Base-by-base conservation (phyloP, 2,329 filamentous ascomycete genomes). In the Phialocephala subalpina region DNA sequence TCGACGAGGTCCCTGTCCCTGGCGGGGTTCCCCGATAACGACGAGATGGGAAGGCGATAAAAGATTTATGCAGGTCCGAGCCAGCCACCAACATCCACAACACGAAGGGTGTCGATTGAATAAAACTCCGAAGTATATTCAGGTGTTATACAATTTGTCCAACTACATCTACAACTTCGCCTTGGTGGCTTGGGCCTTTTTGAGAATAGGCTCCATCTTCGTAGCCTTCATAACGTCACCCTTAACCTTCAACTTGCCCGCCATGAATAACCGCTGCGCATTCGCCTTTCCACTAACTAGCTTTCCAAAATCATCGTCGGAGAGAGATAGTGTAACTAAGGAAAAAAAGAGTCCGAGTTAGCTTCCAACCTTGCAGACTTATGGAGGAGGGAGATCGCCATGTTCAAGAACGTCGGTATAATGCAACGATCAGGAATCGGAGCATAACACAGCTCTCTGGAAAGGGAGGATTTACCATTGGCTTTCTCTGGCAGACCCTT, bases 171-270 rank as follows among this genome's bases (percentile, higher is more conserved):
- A 94, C 82, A 97, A 83, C 87, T 97, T 97, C 73, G 92, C 87
- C 86, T 93, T 92, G 75, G 83, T 85, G 35, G 68, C 61, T 83
- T 93, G 91, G 42, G 92, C 92, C 86, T 94, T 96, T 86, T 93
- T 94, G 71, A 97, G 83, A 75, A 98, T 91, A 47, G 93, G 92
- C 82, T 97, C 94, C 81, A 97, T 88, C 89, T 97, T 97, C 67
- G 94, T 97, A 42, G 96, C 92, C 88, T 97, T 97, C 95, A 98
- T 98, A 68, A 98, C 89, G 79, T 98, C 94, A 70, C 96, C 96
- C 88, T 94, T 97, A 78, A 98, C 88, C 92, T 98, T 99, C 77
- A 99, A 86, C 86, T 97, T 97, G 75, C 96, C 96, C n/a, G 88
- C 88, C 95, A 99, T 98, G 83, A 98, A 77, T 42, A 99, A 83